Evolutionary conservation across 352 stramenopile species (phyloP).

Genomic region (Pythium periplocum): DNA sequence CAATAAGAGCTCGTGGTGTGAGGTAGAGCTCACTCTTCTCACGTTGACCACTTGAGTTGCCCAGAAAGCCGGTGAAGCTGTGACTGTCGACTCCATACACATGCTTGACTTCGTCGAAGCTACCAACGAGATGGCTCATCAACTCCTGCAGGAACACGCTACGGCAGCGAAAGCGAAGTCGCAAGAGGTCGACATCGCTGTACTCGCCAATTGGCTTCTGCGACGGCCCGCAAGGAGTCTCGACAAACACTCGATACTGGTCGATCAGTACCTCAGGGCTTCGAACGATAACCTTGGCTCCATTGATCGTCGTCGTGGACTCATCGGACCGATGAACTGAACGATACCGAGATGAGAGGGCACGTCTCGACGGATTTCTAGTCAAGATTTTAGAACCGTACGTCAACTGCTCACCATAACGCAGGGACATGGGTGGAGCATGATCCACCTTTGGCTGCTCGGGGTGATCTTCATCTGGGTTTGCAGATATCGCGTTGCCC

Average conservation of each 20-base stretch:
- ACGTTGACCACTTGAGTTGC: slow-evolving; percentile 56
- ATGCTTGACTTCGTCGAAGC: slow-evolving; percentile 74
- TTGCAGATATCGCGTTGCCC: slow-evolving; percentile 51
- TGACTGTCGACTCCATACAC: slow-evolving; percentile 62
- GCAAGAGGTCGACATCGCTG: slow-evolving; percentile 55
- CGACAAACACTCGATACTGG: slow-evolving; percentile 74
- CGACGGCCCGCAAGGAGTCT: slow-evolving; percentile 45
- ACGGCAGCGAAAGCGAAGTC: slow-evolving; percentile 68
- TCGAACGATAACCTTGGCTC: slow-evolving; percentile 27
- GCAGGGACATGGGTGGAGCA: slow-evolving; percentile 14
- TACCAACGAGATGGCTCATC: slow-evolving; percentile 72
- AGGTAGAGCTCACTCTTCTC: slow-evolving; percentile 74
- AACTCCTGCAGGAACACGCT: slow-evolving; percentile 80
- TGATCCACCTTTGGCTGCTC: slow-evolving; percentile 2
- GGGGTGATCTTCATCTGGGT: slow-evolving; percentile 30
- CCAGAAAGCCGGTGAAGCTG: slow-evolving; percentile 73
- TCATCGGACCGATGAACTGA: too few relatives aligned
- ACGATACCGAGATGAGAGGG: too few relatives aligned
- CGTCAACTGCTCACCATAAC: slow-evolving; percentile 18
- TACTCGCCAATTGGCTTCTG: slow-evolving; percentile 61
- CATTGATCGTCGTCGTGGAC: not conserved
- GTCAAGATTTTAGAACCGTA: slow-evolving; percentile 1
- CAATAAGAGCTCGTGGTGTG: slow-evolving; percentile 60
- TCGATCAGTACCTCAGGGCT: slow-evolving; percentile 68
- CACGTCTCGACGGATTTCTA: not conserved